Evolutionary conservation across 306 rosid species (phyloP).

Genomic region (Pterocarpus macrocarpus): DNA sequence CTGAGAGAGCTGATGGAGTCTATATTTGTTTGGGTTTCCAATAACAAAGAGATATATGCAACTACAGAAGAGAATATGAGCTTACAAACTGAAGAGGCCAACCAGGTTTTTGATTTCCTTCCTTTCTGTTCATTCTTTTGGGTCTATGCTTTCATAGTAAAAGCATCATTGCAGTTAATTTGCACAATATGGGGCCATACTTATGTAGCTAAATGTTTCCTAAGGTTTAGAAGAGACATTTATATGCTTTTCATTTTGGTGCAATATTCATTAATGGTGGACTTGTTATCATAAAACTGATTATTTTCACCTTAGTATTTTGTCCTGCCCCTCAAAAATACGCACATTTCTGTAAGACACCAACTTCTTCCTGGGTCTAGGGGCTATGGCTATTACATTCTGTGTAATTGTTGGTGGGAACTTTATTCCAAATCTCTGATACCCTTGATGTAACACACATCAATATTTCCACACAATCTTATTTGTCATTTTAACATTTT

Average conservation of each 20-base stretch:
- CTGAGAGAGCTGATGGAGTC: conserved; percentile 64
- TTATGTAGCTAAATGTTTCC: conserved; percentile 4
- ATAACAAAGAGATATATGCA: conserved; percentile 56
- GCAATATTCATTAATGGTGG: background rate
- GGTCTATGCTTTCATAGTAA: conserved; percentile 9
- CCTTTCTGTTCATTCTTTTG: background rate
- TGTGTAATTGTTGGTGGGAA: too few species aligned
- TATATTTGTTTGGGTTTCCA: conserved; percentile 64
- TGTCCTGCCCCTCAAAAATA: too few species aligned
- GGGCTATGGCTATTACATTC: too few species aligned
- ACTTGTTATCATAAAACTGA: too few species aligned
- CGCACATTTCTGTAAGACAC: too few species aligned
- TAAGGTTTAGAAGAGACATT: background rate
- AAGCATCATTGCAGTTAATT: conserved; percentile 14
- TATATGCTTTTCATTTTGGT: background rate
- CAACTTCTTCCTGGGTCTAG: too few species aligned
- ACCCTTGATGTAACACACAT: too few species aligned
- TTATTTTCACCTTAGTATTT: too few species aligned
- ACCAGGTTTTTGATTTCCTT: conserved; percentile 60
- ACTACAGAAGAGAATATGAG: conserved; percentile 49
- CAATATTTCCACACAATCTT: too few species aligned
- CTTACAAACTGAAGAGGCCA: conserved; percentile 45
- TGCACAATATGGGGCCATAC: background rate
- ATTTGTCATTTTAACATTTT: too few species aligned
- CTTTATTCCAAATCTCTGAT: too few species aligned